Percentiles rank a stretch among this genome's conserved stretches.
Evolutionary conservation across 1,284 basidiomycete species (phyloP).

Genomic region (Malassezia japonica): DNA sequence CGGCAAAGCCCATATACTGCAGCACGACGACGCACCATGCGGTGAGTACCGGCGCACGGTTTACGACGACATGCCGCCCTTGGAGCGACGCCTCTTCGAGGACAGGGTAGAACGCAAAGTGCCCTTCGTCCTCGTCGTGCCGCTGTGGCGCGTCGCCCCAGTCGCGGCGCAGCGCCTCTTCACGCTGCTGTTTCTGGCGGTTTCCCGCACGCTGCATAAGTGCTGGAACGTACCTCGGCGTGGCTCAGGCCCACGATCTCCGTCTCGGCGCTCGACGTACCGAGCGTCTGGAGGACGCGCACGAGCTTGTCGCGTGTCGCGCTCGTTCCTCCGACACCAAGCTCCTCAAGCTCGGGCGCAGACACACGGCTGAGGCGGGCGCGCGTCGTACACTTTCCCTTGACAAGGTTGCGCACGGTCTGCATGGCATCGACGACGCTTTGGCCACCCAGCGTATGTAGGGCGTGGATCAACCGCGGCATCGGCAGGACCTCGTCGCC

Average conservation of each 20-base stretch:
- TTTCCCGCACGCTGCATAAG: slow-evolving; percentile 3
- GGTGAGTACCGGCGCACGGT: slow-evolving; percentile 87
- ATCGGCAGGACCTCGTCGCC: slow-evolving; percentile 7
- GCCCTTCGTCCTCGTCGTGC: background rate
- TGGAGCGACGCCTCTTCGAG: slow-evolving; percentile 22
- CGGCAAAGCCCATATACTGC: slow-evolving; percentile 70
- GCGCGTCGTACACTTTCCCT: slow-evolving; percentile 4
- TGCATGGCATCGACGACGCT: slow-evolving; percentile 12
- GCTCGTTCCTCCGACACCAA: slow-evolving; percentile 6
- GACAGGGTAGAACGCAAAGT: slow-evolving; percentile 27
- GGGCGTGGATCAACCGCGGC: slow-evolving; percentile 14
- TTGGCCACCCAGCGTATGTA: slow-evolving; percentile 9
- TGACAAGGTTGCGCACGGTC: background rate
- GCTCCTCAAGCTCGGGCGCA: slow-evolving; percentile 12
- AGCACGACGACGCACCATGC: slow-evolving; percentile 81
- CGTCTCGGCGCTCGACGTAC: background rate
- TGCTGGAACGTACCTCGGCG: too few relatives aligned
- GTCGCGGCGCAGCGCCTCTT: slow-evolving; percentile 6
- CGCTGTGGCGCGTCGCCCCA: slow-evolving; percentile 7
- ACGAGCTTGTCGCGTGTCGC: slow-evolving; percentile 11
- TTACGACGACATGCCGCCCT: slow-evolving; percentile 61
- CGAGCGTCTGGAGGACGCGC: slow-evolving; percentile 5
- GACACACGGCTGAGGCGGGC: slow-evolving; percentile 10
- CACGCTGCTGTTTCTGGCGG: slow-evolving; percentile 1
- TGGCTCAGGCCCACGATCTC: slow-evolving; percentile 7